A percentile compares a stretch with the other conserved stretches of the same genome.
These are phyloP conservation scores for Cladorrhinum samala DNA, from an alignment of 495 filamentous ascomycete genomes.

Conservation along the genomic window DNA sequence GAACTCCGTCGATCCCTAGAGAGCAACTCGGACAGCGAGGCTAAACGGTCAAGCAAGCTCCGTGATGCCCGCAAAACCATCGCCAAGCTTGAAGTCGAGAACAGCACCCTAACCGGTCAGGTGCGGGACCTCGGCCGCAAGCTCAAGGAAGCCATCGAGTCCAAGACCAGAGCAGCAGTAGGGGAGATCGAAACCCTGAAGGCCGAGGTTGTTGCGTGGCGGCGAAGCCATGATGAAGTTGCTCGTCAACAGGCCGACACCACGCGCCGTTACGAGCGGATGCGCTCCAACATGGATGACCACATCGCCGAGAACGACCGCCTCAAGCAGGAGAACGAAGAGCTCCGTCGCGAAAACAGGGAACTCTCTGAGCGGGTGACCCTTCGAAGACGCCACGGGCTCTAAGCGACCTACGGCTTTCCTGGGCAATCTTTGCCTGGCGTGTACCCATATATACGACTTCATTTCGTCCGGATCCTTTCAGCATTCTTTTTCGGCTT, in stretches of 20 bases:
- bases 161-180: not conserved
- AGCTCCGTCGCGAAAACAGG: conserved; percentile 7
- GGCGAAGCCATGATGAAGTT: conserved; percentile 16
- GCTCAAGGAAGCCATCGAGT: conserved; percentile 10
- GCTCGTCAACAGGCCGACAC: too few relatives aligned
- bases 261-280: conserved; percentile 7
- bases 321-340: conserved; percentile 14
- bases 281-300: conserved; percentile 5
- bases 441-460: not conserved
- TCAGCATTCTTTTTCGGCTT: not conserved
- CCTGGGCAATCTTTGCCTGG: not conserved
- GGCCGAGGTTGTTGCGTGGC: conserved; percentile 12
- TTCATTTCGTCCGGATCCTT: not conserved
- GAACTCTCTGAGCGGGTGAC: not conserved
- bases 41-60: conserved; percentile 13
- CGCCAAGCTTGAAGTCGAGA: conserved; percentile 18
- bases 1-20: conserved; percentile 22
- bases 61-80: conserved; percentile 14
- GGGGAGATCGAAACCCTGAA: conserved; percentile 10
- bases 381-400: not conserved
- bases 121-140: conserved; percentile 13
- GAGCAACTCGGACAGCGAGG: conserved; percentile 16
- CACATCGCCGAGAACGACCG: not conserved
- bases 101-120: conserved; percentile 7
- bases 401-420: not conserved